Evolutionary conservation across 345 rosid species (phyloP).

Genomic region (Zanthoxylum bungeanum): DNA sequence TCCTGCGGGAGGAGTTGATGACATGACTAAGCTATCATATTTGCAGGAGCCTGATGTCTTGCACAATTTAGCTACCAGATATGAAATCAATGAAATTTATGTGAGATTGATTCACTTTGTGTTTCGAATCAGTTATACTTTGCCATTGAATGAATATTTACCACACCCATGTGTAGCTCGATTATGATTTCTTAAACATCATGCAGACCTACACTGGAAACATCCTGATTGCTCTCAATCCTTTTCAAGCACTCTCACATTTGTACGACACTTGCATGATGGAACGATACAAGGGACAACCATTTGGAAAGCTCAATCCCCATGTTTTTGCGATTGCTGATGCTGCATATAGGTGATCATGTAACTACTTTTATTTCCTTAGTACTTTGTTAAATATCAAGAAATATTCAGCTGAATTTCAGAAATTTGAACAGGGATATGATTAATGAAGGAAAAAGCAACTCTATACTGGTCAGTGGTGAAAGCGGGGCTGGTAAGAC

Average conservation of each 20-base stretch:
- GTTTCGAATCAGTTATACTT: conserved; percentile 17
- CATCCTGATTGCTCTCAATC: conserved; percentile 91
- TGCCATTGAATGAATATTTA: conserved; percentile 19
- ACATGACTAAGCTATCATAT: conserved; percentile 83
- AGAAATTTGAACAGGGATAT: conserved; percentile 53
- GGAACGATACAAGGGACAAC: conserved; percentile 66
- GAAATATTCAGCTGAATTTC: conserved; percentile 13
- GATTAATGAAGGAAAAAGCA: conserved; percentile 73
- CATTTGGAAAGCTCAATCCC: conserved; percentile 55
- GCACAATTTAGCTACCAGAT: conserved; percentile 65
- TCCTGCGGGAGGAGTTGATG: conserved; percentile 74
- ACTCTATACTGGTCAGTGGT: conserved; percentile 87
- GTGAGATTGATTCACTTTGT: conserved; percentile 40
- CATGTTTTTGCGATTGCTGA: conserved; percentile 90
- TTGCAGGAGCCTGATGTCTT: conserved; percentile 88
- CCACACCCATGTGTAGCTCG: conserved; percentile 26
- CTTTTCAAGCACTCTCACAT: conserved; percentile 68
- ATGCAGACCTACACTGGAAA: conserved; percentile 84
- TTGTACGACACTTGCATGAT: conserved; percentile 51
- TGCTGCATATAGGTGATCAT: conserved; percentile 65
- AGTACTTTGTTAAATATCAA: conserved; percentile 8
- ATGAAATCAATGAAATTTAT: conserved; percentile 59
- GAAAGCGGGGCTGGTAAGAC: conserved; percentile 99
- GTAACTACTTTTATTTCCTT: neutral
- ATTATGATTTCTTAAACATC: conserved; percentile 43